Evolutionary conservation across 345 rosid species (phyloP).

Genomic region (Lepidium sativum): DNA sequence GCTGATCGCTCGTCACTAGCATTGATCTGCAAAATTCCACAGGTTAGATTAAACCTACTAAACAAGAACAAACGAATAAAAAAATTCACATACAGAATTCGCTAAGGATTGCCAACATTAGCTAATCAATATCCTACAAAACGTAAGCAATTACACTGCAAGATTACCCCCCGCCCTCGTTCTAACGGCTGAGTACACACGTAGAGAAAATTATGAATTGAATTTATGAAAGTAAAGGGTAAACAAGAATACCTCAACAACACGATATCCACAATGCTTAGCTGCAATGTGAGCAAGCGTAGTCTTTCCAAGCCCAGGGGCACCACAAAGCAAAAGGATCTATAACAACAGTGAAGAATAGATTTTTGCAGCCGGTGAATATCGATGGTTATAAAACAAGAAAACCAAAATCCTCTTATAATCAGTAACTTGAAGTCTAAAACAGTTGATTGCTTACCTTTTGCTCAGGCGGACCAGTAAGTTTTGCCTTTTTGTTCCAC

Average conservation of each 20-base stretch:
- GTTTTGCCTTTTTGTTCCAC: slow-evolving; percentile 49
- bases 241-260: slow-evolving; percentile 68
- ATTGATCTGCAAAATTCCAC: slow-evolving; percentile 53
- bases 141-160: neutral
- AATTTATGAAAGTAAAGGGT: slow-evolving; percentile 19
- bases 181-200: neutral
- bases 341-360: slow-evolving; percentile 33
- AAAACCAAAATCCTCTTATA: neutral
- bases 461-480: slow-evolving; percentile 66
- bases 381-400: neutral
- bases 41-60: neutral
- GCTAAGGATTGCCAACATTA: neutral
- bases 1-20: slow-evolving; percentile 97
- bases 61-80: neutral
- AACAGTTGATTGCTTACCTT: slow-evolving; percentile 46
- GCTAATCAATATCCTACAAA: neutral
- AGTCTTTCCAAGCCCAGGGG: slow-evolving; percentile 99
- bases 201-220: neutral
- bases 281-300: slow-evolving; percentile 98
- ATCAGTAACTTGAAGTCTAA: neutral
- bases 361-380: neutral
- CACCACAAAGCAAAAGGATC: slow-evolving; percentile 94
- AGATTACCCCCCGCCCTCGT: neutral
- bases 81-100: neutral
- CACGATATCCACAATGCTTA: slow-evolving; percentile 94